These are phyloP conservation scores for Ceratocystis lukuohia DNA, from an alignment of 2,329 filamentous ascomycete species.

Conservation along the genomic window DNA sequence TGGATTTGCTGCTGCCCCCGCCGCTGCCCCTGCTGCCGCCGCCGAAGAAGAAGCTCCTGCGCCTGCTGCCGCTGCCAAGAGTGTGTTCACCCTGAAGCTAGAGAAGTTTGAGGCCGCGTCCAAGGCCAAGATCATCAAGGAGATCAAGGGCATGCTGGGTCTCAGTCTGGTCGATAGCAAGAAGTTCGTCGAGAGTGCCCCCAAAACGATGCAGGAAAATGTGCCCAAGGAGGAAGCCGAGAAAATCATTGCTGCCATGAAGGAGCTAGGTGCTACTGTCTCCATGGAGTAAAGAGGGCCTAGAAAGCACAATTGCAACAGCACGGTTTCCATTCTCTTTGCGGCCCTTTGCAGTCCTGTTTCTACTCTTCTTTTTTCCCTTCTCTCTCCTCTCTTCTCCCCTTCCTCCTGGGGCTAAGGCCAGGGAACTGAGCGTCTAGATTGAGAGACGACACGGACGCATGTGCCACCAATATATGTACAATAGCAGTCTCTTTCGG, in stretches of 20 bases:
- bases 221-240: constrained; percentile 98
- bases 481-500: constrained; percentile 9
- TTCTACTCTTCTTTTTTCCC: neutral
- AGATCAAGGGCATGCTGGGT: constrained; percentile 92
- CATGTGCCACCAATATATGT: constrained; percentile 6
- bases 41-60: constrained; percentile 66
- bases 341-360: neutral
- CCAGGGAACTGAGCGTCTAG: neutral
- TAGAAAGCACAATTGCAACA: too few relatives aligned
- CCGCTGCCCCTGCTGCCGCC: constrained; percentile 44
- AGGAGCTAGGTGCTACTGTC: constrained; percentile 80
- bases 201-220: constrained; percentile 98
- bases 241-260: constrained; percentile 93
- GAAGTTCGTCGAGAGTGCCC: constrained; percentile 98
- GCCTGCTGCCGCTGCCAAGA: constrained; percentile 84
- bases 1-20: constrained; percentile 61
- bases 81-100: constrained; percentile 92
- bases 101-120: constrained; percentile 72
- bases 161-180: constrained; percentile 97
- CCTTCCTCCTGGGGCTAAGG: neutral
- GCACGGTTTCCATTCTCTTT: constrained; percentile 5
- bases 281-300: constrained; percentile 61
- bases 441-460: neutral
- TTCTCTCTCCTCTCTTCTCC: neutral
- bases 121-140: constrained; percentile 99